Evolutionary conservation across 345 rosid species (phyloP), one percentile per base, ranked within the genome.

Genomic region (Lepidium aucheri): DNA sequence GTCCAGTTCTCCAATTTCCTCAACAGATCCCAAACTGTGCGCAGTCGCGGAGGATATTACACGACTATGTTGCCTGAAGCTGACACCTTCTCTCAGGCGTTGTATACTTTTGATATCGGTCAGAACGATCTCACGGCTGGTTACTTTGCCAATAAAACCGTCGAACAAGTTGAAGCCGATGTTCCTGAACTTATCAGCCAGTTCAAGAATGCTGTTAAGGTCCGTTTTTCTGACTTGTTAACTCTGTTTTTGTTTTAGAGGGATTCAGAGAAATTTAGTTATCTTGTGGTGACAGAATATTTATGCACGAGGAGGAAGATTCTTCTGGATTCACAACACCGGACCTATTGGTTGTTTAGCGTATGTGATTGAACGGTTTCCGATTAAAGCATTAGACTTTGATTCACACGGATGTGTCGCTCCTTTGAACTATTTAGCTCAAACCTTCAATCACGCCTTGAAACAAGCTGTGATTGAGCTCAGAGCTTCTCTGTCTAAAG

Each of bases 81-180:
- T 3, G 79, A 80, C 16, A 49, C 50, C 57, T 88, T 86, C 72
- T 63, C 80, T 1, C 24, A 38, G 1, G 92, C 82, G 6, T 60
- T 88, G 66, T 84, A 86, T 80, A 84, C 90, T 8, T 86, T 88
- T 15, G 96, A 88, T 65, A 84, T 86, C 10, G 92, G 90, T 8
- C 90, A 88, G 45, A 88, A 88, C 68, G 96, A 88, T 76, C 85
- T 86, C 41, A 82, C 88, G 0, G 57, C 89, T 0, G 91, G 59
- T 18, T 82, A 80, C 69, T 85, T 83, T 67, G 69, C 41, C 2
- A 83, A 82, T 76, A 80, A 68, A 87, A 67, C 89, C 0, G 56
- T 70, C 0, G 60, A 58, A 44, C 60, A 82, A 69, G 82, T 87
- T 54, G 61, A 18, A 69, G 76, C 79, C 0, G 74, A 62, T 41